Conservation (phyloP, 306 rosid genomes). For the Mimosa bimucronata region DNA sequence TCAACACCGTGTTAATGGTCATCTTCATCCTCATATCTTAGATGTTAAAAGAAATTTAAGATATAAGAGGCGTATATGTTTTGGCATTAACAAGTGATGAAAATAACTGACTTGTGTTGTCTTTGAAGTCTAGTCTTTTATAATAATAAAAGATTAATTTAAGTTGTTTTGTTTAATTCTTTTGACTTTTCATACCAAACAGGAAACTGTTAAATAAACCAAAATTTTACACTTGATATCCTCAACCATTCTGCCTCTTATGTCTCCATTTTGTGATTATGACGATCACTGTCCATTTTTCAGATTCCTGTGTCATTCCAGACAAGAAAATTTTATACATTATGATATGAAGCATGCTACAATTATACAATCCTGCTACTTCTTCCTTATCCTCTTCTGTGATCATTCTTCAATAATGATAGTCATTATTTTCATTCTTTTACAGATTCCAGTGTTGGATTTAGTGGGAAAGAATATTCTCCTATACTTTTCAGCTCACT, state of each 20-base stretch:
- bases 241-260: neutral
- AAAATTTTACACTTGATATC: neutral
- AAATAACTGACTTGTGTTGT: neutral
- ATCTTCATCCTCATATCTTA: neutral
- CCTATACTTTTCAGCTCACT: slow-evolving; percentile 85
- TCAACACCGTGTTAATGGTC: neutral
- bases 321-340: neutral
- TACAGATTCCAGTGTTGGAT: slow-evolving; percentile 68
- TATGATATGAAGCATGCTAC: neutral
- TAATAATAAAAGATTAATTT: neutral
- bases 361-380: neutral
- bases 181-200: neutral
- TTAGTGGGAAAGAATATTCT: slow-evolving; percentile 71
- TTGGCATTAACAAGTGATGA: neutral
- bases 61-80: neutral
- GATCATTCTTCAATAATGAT: neutral
- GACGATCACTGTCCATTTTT: neutral
- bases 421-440: neutral
- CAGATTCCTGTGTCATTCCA: slow-evolving; percentile 44
- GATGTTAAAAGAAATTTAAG: neutral
- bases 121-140: neutral
- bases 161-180: neutral
- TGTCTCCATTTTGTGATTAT: neutral
- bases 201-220: neutral
- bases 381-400: neutral